phyloP scores from a whole-genome alignment of 208 protist genomes.

The Leishmania major region DNA sequence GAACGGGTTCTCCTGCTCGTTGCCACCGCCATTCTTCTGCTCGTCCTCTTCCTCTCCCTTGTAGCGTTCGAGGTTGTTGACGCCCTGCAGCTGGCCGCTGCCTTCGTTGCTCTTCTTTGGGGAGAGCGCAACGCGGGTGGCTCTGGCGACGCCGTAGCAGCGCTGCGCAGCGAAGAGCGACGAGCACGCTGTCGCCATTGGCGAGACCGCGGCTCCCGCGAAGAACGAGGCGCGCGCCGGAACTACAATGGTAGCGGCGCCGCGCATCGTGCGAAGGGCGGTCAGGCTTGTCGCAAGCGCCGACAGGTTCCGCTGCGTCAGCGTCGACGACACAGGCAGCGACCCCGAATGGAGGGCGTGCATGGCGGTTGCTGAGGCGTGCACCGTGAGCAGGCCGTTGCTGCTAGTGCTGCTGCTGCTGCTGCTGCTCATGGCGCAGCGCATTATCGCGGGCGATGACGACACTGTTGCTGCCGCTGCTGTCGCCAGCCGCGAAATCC shows the following conservation, averaged over 20 bases:
- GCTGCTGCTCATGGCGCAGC: not conserved
- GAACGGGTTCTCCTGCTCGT: conserved; percentile 72
- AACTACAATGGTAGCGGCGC: not conserved
- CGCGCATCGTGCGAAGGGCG: not conserved
- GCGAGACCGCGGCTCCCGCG: not conserved
- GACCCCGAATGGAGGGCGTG: not conserved
- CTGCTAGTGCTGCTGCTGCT: not conserved
- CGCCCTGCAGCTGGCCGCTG: conserved; percentile 52
- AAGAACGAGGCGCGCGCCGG: conserved; percentile 18
- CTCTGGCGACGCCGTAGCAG: conserved; percentile 10
- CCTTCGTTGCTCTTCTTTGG: conserved; percentile 11
- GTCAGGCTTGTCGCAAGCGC: not conserved
- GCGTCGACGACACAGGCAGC: not conserved
- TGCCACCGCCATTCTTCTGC: conserved; percentile 32
- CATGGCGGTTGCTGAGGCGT: not conserved
- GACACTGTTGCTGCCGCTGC: not conserved
- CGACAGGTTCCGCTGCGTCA: not conserved
- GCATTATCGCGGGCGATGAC: not conserved
- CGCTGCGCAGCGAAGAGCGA: conserved; percentile 9
- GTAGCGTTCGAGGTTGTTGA: conserved; percentile 53
- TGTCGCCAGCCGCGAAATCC: conserved; percentile 2
- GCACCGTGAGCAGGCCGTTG: not conserved
- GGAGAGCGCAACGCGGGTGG: not conserved
- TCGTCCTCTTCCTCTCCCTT: conserved; percentile 66
- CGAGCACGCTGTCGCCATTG: not conserved